Evolutionary conservation across 805 yeast species (phyloP).

Genomic region (Hanseniaspora clermontiae): DNA sequence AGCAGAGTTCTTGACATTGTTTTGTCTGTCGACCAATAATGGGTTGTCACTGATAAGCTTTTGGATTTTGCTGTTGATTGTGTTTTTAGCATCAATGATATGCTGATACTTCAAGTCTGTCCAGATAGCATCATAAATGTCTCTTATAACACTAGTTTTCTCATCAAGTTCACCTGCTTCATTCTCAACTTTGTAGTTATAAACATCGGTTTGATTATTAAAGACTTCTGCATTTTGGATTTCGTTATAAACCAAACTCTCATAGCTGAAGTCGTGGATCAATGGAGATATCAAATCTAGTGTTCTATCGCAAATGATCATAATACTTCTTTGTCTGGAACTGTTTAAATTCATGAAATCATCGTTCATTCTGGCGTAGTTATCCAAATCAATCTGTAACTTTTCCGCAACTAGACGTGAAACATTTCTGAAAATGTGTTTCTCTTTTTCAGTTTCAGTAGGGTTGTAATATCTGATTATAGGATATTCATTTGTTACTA

Average conservation of each 20-base stretch:
- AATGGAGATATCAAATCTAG: slow-evolving; percentile 74
- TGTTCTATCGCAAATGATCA: slow-evolving; percentile 71
- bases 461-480: slow-evolving; percentile 56
- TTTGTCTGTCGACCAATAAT: slow-evolving; percentile 53
- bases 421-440: slow-evolving; percentile 43
- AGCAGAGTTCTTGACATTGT: slow-evolving; percentile 45
- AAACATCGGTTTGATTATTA: slow-evolving; percentile 34
- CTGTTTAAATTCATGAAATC: slow-evolving; percentile 48
- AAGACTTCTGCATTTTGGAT: slow-evolving; percentile 28
- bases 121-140: slow-evolving; percentile 57
- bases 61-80: slow-evolving; percentile 43
- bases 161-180: slow-evolving; percentile 36
- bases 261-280: slow-evolving; percentile 80
- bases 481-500: slow-evolving; percentile 79
- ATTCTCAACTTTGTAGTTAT: slow-evolving; percentile 43
- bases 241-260: slow-evolving; percentile 80
- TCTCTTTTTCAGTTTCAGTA: slow-evolving; percentile 36
- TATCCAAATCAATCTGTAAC: slow-evolving; percentile 60
- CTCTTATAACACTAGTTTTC: slow-evolving; percentile 40
- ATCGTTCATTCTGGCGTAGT: slow-evolving; percentile 55
- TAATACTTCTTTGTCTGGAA: slow-evolving; percentile 54
- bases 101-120: slow-evolving; percentile 56
- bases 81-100: slow-evolving; percentile 59
- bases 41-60: slow-evolving; percentile 64
- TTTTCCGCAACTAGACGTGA: slow-evolving; percentile 60